Evolutionary conservation across 192 early-diverging fungal species (phyloP), one percentile per base, ranked within the genome.

Genomic region (Coemansia javaensis): DNA sequence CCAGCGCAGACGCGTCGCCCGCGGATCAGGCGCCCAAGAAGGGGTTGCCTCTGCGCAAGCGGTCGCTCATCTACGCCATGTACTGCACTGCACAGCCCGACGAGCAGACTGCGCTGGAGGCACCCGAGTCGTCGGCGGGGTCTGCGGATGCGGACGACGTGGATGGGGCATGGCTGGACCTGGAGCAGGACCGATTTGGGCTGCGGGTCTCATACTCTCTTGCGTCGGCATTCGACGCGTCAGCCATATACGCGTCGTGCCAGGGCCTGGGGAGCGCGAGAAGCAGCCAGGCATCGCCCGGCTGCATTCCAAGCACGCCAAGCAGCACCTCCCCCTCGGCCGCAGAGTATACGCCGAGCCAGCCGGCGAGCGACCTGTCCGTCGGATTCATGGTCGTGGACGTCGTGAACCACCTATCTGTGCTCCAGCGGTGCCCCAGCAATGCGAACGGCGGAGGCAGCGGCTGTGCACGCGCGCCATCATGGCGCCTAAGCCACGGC

Each of bases 1-100:
- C 17, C 2, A 14, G 20, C 27, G 11, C 25, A 5, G 18, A 16
- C 11, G 11, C 17, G 28, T 9, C 1, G 5, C 9, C 28, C 1
- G 9, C 28, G 28, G 8, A 30, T 8, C 28, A 9, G 8, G 10
- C 1, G 28, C 10, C 28, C 10, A 59, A 35, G 18, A 32, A 42
- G 45, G 44, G 40, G 34, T 52, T 49, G 2, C 68, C 68, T 4
- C 43, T 58, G 25, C 68, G 68, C 47, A 72, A 72, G 28, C 51
- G 68, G 12, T 72, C 68, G 17, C 68, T 72, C 14, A 72, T 72
- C 15, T 72, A 72, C 35, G 68, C 68, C 10, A 64, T 64, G 53
- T 72, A 72, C 23, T 63, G 55, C 52, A 71, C 61, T 1, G 56
- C 59, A 8, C 48, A 72, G 32, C 9, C 54, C 3, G 53, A 56